Evolutionary conservation across 148 eudicot genomes (phyloP), one percentile per base, ranked within the genome.

Genomic region (Polygonum maritimum): DNA sequence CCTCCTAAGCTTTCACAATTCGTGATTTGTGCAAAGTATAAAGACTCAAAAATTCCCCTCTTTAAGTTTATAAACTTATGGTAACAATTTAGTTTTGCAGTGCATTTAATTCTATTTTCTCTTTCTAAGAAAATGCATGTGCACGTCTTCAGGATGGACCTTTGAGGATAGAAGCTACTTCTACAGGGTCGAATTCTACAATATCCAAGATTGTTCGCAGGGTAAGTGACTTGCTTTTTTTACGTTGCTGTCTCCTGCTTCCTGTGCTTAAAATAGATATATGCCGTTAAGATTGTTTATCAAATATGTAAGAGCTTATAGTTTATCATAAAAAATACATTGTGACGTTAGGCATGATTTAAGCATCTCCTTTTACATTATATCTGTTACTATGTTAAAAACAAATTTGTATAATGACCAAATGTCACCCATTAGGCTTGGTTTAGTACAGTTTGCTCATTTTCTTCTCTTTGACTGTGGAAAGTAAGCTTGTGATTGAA

Each of bases 141-240:
- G 48, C 35, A 51, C 54, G 74, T 19, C 80, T 85, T 72, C 89
- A 91, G 98, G 98, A 89, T 85, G 98, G 98, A 80, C 98, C 98
- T 45, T 76, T 94, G 76, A 94, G 90, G 81, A 80, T 94, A 80
- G 93, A 86, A 85, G 94, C 98, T 73, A 85, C 89, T 80, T 88
- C 93, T 79, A 91, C 98, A 7, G 97, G 98, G 70, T 88, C 97
- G 80, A 88, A 91, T 81, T 94, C 98, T 77, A 89, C 93, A 75
- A 94, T 94, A 77, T 83, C 97, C 69, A 91, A 91, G 86, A 91
- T 94, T 79, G 87, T 94, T 80, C 86, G 82, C 77, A 83, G 88
- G 98, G 97, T 93, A 26, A 79, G 83, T 76, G 51, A 71, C 62
- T 41, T 63, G 0, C 44, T 69, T 39, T 2, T 26, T 57, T 57